These are phyloP conservation scores for Termitomyces titanicus DNA, from an alignment of 768 basidiomycete genomes.

Conservation along the genomic window DNA sequence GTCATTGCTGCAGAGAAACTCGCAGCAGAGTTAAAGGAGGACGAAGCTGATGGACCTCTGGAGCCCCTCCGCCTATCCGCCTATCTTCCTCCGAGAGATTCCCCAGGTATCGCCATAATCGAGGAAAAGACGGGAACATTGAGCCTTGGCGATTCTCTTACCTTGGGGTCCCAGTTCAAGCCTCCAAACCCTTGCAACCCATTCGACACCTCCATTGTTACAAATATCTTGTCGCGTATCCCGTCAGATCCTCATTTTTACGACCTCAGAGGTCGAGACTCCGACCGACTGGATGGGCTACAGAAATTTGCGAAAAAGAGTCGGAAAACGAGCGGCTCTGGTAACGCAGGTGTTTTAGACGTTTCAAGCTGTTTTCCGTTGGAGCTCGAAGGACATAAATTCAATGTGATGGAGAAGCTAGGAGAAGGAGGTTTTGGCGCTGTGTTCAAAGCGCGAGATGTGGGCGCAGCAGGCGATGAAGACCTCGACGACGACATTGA, in stretches of 20 bases:
- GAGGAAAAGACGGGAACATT: conserved; percentile 64
- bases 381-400: conserved; percentile 57
- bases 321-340: conserved; percentile 39
- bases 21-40: conserved; percentile 44
- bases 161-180: conserved; percentile 58
- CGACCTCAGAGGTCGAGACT: conserved; percentile 52
- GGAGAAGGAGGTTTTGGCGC: conserved; percentile 97
- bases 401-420: conserved; percentile 78
- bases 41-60: conserved; percentile 26
- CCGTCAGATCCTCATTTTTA: conserved; percentile 58
- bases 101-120: conserved; percentile 27
- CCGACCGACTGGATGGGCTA: conserved; percentile 60
- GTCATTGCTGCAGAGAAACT: conserved; percentile 49
- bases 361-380: conserved; percentile 47
- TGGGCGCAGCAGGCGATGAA: conserved; percentile 44
- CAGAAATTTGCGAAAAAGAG: conserved; percentile 66
- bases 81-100: conserved; percentile 19
- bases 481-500: conserved; percentile 53
- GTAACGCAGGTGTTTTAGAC: conserved; percentile 28
- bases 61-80: conserved; percentile 27
- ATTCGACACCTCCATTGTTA: conserved; percentile 63
- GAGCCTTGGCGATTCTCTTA: conserved; percentile 62
- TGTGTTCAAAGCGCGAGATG: conserved; percentile 82
- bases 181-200: conserved; percentile 90
- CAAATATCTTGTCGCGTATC: conserved; percentile 59